A percentile compares a stretch with the other conserved stretches of the same genome.
phyloP scores from a whole-genome alignment of 2,329 filamentous ascomycete genomes.

The Pseudogymnoascus sp. region DNA sequence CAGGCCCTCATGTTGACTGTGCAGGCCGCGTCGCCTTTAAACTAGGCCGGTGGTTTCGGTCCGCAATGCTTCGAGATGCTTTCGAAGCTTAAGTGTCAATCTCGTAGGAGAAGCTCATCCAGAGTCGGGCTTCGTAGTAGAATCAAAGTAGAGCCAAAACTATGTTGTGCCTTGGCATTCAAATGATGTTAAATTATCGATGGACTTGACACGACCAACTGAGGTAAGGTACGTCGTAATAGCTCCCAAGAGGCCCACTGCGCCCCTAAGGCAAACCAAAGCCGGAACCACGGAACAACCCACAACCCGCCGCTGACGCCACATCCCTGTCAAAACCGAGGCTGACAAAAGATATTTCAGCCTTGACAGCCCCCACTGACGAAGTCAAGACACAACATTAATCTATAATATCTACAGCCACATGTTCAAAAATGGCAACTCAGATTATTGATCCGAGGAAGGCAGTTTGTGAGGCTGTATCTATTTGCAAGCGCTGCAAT shows the following conservation, averaged over 20 bases:
- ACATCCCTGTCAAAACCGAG: constrained; percentile 6
- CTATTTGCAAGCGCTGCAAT: constrained; percentile 28
- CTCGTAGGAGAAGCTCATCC: constrained; percentile 5
- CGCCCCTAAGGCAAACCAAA: constrained; percentile 8
- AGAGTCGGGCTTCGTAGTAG: constrained; percentile 1
- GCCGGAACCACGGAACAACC: constrained; percentile 6
- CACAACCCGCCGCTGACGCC: background rate
- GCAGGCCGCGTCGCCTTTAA: constrained; percentile 20
- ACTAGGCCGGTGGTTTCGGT: constrained; percentile 13
- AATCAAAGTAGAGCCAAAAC: background rate
- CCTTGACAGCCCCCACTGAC: background rate
- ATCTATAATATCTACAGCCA: background rate
- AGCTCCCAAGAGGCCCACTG: constrained; percentile 9
- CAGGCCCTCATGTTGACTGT: constrained; percentile 48
- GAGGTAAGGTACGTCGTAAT: constrained; percentile 10
- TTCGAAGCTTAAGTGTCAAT: background rate
- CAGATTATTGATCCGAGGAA: background rate
- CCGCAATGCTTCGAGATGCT: constrained; percentile 4
- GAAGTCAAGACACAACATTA: background rate
- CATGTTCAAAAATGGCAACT: background rate
- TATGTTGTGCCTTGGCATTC: constrained; percentile 1
- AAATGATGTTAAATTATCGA: background rate
- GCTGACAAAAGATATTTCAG: constrained; percentile 11
- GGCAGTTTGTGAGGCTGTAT: background rate
- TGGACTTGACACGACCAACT: constrained; percentile 6